Evolutionary conservation across 2,329 filamentous ascomycete genomes (phyloP).

Genomic region (Ramichloridium luteum): DNA sequence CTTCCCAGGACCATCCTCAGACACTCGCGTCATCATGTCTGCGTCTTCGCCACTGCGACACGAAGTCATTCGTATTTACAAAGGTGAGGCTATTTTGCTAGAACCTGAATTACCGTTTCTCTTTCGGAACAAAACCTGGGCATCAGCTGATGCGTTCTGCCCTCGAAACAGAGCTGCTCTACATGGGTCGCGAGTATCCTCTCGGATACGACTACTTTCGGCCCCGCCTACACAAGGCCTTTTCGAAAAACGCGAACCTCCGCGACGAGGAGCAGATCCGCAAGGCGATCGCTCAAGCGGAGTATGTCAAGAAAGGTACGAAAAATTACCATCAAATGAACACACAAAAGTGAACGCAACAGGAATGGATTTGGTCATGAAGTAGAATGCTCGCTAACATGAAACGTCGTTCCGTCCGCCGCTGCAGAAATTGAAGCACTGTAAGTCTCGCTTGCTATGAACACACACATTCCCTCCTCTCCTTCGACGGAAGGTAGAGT

Average conservation of each 20-base stretch:
- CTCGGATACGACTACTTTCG: constrained; percentile 74
- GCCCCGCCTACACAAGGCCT: constrained; percentile 70
- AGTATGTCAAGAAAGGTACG: constrained; percentile 83
- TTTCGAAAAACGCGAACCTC: constrained; percentile 60
- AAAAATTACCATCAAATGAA: too few relatives aligned
- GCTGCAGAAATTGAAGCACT: constrained; percentile 83
- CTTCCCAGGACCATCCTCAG: too few relatives aligned
- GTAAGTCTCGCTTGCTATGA: too few relatives aligned
- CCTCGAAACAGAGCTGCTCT: constrained; percentile 56
- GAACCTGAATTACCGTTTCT: neutral
- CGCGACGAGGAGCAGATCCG: constrained; percentile 63
- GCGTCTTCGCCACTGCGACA: constrained; percentile 45
- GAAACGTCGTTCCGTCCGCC: too few relatives aligned
- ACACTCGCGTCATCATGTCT: too few relatives aligned
- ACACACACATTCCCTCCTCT: too few relatives aligned
- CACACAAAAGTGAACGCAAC: too few relatives aligned
- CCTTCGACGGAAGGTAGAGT: constrained; percentile 1
- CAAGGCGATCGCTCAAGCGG: constrained; percentile 61
- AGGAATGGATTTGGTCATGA: too few relatives aligned
- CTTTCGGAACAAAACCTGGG: neutral
- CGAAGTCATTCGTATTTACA: constrained; percentile 78
- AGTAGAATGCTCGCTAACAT: too few relatives aligned
- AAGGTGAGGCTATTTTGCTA: constrained; percentile 45
- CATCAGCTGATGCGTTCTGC: neutral
- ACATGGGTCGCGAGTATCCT: constrained; percentile 76